Conservation (phyloP, 352 stramenopile genomes). For the Phytophthora cajani region DNA sequence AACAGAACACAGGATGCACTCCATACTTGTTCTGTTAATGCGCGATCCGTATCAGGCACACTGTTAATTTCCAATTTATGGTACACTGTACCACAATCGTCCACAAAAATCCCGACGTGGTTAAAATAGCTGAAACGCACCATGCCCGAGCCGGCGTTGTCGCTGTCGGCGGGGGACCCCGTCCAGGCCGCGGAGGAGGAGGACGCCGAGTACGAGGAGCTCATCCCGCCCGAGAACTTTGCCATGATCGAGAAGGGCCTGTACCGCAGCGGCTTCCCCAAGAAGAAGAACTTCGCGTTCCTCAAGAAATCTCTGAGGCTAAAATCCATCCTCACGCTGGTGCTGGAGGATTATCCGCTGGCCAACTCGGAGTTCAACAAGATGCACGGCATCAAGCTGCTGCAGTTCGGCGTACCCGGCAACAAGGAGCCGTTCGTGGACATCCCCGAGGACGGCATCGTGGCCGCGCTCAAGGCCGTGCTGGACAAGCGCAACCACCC, state of each 20-base stretch:
- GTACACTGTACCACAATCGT: no score
- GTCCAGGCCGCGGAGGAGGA: conserved; percentile 67
- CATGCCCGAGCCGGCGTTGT: conserved; percentile 13
- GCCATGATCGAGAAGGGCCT: conserved; percentile 89
- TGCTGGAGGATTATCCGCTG: conserved; percentile 88
- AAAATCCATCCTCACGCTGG: conserved; percentile 84
- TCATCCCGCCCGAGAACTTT: conserved; percentile 90
- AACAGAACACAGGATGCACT: no score
- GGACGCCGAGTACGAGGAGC: conserved; percentile 79
- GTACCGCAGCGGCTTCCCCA: conserved; percentile 87
- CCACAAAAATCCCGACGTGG: no score
- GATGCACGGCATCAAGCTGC: conserved; percentile 77
- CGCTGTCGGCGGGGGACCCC: conserved; percentile 24
- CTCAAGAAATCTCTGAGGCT: conserved; percentile 78
- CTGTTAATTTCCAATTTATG: no score
- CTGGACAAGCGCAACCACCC: conserved; percentile 87
- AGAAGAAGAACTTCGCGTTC: conserved; percentile 92
- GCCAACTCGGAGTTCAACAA: conserved; percentile 86
- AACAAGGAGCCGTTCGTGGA: conserved; percentile 92
- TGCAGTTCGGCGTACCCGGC: conserved; percentile 85
- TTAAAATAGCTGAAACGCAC: not conserved
- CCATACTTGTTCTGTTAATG: no score
- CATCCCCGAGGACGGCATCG: conserved; percentile 84
- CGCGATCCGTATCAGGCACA: no score
- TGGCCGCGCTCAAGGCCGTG: conserved; percentile 73